Conservation (phyloP, 805 yeast species). For the Yamadazyma philogaea region DNA sequence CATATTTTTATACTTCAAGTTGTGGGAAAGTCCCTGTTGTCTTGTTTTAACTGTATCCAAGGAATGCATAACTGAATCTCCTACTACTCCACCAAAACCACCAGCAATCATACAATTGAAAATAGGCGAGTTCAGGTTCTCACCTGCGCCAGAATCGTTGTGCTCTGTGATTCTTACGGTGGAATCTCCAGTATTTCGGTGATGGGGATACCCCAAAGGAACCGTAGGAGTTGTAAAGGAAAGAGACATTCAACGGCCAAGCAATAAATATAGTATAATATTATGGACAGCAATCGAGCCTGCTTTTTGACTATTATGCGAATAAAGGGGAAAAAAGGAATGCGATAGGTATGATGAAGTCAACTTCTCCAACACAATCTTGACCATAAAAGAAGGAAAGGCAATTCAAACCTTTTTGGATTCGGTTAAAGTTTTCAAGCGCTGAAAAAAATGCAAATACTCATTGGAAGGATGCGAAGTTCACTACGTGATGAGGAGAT, state of each 20-base stretch:
- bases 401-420: background rate
- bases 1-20: slow-evolving; percentile 68
- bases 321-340: background rate
- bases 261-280: background rate
- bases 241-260: slow-evolving; percentile 5
- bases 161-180: background rate
- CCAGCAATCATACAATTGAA: slow-evolving; percentile 78
- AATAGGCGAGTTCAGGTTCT: slow-evolving; percentile 37
- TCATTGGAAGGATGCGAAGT: background rate
- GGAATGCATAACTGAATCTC: slow-evolving; percentile 92
- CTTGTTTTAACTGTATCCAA: slow-evolving; percentile 95
- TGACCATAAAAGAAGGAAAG: background rate
- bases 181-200: slow-evolving; percentile 16
- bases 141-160: background rate
- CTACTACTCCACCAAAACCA: slow-evolving; percentile 90
- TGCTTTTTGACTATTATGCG: background rate
- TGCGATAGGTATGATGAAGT: background rate
- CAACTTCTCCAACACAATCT: background rate
- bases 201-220: slow-evolving; percentile 32
- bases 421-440: background rate
- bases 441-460: background rate
- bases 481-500: background rate
- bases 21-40: slow-evolving; percentile 88
- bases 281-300: background rate
- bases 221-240: slow-evolving; percentile 31